Evolutionary conservation across 805 yeast genomes (phyloP), one percentile per base, ranked within the genome.

Genomic region (Brettanomyces custersianus): DNA sequence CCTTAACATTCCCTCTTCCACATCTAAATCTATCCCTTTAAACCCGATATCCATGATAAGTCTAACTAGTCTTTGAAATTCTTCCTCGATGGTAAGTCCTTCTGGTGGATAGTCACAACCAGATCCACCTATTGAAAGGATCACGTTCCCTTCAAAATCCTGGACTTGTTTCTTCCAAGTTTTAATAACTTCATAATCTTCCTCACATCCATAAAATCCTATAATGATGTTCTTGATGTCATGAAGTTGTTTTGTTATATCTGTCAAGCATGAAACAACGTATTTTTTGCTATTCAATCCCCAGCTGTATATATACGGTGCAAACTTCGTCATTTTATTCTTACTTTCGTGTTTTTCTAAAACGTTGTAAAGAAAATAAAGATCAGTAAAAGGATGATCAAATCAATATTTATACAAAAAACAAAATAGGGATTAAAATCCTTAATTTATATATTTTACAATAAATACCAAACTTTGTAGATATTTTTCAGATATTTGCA

Each of bases 251-350:
- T 12, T 35, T 10, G 4, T 41, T 2, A 46, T 44, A 10, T 52
- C 49, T 15, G 32, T 9, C 19, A 56, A 33, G 19, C 40, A 39
- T 9, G 41, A 38, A 2, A 46, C 41, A 23, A 39, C 26, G 36
- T 48, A 56, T 15, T 36, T 22, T 9, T 32, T 17, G 2, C 37
- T 12, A 23, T 49, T 40, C 19, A 40, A 43, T 13, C 49, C 39
- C 61, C 61, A 56, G 5, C 58, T 51, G 31, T 50, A 56, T 3
- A 56, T 37, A 30, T 54, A 56, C 2, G 61, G 61, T 20, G 60
- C 41, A 21, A 54, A 43, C 5, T 40, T 31, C 2, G 57, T 51
- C 54, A 50, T 54, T 19, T 25, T 25, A 8, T 17, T 25, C 15
- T 7, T 11, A n/a, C n/a, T n/a, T n/a, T n/a, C n/a, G n/a, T n/a